These are phyloP conservation scores for Phialophora macrospora DNA, from an alignment of 2,329 filamentous ascomycete genomes.

Conservation along the genomic window DNA sequence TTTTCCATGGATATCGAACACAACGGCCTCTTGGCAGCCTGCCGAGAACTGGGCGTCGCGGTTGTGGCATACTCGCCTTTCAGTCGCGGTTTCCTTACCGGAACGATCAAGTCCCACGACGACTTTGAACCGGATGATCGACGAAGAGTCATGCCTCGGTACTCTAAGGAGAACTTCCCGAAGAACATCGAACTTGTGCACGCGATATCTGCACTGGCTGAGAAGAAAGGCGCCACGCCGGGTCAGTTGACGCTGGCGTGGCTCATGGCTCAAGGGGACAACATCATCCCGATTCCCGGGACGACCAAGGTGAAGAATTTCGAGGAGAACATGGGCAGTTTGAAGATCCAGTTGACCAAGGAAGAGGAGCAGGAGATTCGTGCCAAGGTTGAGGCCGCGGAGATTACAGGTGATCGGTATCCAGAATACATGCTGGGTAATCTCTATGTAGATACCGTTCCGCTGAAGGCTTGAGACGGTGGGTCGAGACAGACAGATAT, in stretches of 20 bases:
- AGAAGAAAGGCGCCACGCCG: slow-evolving; percentile 51
- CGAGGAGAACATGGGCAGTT: slow-evolving; percentile 33
- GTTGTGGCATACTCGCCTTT: slow-evolving; percentile 65
- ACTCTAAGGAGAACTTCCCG: slow-evolving; percentile 56
- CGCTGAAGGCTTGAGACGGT: slow-evolving; percentile 3
- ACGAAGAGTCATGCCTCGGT: slow-evolving; percentile 53
- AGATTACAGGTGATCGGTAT: slow-evolving; percentile 17
- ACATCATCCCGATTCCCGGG: slow-evolving; percentile 52
- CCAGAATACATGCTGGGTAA: slow-evolving; percentile 1
- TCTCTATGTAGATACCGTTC: slow-evolving; percentile 18
- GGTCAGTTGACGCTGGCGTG: slow-evolving; percentile 58
- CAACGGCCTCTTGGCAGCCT: slow-evolving; percentile 62
- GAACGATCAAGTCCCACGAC: slow-evolving; percentile 51
- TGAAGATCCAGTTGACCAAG: slow-evolving; percentile 49
- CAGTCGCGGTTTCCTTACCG: slow-evolving; percentile 61
- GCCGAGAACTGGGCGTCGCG: slow-evolving; percentile 63
- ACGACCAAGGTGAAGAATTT: slow-evolving; percentile 43
- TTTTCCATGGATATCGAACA: slow-evolving; percentile 62
- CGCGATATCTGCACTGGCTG: slow-evolving; percentile 51
- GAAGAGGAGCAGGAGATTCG: slow-evolving; percentile 57
- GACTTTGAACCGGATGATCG: slow-evolving; percentile 56
- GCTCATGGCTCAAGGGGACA: slow-evolving; percentile 49
- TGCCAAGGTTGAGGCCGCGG: slow-evolving; percentile 46
- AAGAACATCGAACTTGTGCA: slow-evolving; percentile 57
- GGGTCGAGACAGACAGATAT: too few relatives aligned